A percentile compares a stretch with the other conserved stretches of the same genome.
Conservation (phyloP, 345 rosid genomes). For the Orychophragmus violaceus region DNA sequence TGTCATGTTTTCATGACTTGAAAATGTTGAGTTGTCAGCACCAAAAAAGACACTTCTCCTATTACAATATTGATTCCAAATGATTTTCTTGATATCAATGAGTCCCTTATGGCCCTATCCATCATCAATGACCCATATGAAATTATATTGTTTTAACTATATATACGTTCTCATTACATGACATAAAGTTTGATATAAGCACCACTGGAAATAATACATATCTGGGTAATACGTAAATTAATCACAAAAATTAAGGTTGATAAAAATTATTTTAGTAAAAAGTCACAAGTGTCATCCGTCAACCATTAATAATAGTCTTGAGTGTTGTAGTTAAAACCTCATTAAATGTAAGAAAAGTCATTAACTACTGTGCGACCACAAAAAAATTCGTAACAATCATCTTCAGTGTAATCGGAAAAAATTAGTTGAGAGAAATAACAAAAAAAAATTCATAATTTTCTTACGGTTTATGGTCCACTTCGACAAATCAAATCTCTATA, state of each 20-base stretch:
- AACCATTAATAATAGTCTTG: constrained; percentile 22
- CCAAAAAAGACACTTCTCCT: too few relatives aligned
- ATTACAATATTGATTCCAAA: too few relatives aligned
- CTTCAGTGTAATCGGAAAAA: not conserved
- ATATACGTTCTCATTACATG: not conserved
- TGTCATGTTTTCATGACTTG: too few relatives aligned
- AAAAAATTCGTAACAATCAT: constrained; percentile 3
- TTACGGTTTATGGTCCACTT: constrained; percentile 1
- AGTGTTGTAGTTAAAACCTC: constrained; percentile 9
- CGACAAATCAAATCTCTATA: constrained; percentile 24
- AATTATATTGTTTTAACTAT: not conserved
- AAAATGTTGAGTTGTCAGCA: too few relatives aligned
- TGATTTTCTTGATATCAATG: not conserved
- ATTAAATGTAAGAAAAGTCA: constrained; percentile 21
- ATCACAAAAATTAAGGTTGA: not conserved
- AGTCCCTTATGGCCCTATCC: not conserved
- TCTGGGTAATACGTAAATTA: not conserved
- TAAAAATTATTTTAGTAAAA: not conserved
- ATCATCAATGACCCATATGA: constrained; percentile 1
- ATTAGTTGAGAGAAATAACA: not conserved
- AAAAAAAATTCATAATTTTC: not conserved
- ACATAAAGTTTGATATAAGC: not conserved
- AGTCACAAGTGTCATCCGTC: constrained; percentile 9
- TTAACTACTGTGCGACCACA: constrained; percentile 28
- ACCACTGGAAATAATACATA: not conserved